A percentile compares a stretch with the other conserved stretches of the same genome.
phyloP scores from a whole-genome alignment of 2,329 filamentous ascomycete genomes.

The Alternaria consortialis region DNA sequence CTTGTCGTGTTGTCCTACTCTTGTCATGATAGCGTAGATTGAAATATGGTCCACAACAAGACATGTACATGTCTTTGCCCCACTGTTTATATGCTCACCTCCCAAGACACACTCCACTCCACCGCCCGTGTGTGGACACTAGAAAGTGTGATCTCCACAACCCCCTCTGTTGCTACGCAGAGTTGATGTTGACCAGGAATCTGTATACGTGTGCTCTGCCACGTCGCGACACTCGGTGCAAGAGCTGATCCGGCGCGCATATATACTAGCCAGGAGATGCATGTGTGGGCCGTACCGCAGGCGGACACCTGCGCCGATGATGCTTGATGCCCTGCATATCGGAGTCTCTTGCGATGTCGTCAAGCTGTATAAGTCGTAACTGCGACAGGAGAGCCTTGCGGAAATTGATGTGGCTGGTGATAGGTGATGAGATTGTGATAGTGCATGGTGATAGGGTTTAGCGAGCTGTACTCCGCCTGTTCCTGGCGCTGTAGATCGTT shows the following conservation, averaged over 20 bases:
- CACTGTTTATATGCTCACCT: not conserved
- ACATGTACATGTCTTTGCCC: not conserved
- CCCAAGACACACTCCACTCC: not conserved
- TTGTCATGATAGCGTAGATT: not conserved
- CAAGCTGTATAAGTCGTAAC: not conserved
- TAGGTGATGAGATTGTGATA: slow-evolving; percentile 22
- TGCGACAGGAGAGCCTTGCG: not conserved
- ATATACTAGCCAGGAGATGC: slow-evolving; percentile 5
- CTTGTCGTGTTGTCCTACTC: not conserved
- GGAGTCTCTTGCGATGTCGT: not conserved
- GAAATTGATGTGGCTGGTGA: slow-evolving; percentile 3
- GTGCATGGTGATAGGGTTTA: slow-evolving; percentile 23
- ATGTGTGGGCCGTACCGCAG: slow-evolving; percentile 7
- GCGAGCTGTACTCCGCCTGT: slow-evolving; percentile 22
- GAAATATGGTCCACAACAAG: no score
- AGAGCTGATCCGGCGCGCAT: slow-evolving; percentile 6
- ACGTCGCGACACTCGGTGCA: slow-evolving; percentile 13
- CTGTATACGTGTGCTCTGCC: slow-evolving; percentile 9
- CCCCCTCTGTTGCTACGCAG: slow-evolving; percentile 1
- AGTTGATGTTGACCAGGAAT: slow-evolving; percentile 7
- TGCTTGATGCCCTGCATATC: not conserved
- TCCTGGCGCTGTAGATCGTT: slow-evolving; percentile 27
- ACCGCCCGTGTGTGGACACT: not conserved
- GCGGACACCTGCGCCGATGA: slow-evolving; percentile 16
- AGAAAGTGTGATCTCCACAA: not conserved